Conservation (phyloP, 2,329 filamentous ascomycete genomes). For the Reticulascus tulasneorum region DNA sequence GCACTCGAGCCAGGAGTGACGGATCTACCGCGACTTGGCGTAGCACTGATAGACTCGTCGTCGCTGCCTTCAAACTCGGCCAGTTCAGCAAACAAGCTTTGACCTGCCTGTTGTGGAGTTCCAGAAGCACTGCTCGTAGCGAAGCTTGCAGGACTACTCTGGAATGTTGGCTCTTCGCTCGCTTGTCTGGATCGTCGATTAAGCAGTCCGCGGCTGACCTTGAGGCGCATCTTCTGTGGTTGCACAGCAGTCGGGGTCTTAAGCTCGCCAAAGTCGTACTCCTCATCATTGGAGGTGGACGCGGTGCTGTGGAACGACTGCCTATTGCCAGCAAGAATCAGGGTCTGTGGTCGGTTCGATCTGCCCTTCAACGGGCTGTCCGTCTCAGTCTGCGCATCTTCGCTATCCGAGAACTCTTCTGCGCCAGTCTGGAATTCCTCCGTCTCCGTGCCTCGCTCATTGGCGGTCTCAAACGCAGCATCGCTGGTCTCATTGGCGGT, state of each 20-base stretch:
- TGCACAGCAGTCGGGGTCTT: constrained; percentile 61
- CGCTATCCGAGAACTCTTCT: constrained; percentile 71
- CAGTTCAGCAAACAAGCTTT: constrained; percentile 89
- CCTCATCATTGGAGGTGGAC: constrained; percentile 75
- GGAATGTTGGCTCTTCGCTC: constrained; percentile 55
- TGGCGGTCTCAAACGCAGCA: constrained; percentile 62
- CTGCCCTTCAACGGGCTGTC: constrained; percentile 54
- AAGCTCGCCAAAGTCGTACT: constrained; percentile 49
- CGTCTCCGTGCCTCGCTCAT: constrained; percentile 81
- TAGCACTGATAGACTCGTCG: constrained; percentile 60
- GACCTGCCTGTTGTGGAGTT: constrained; percentile 50
- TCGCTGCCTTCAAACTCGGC: constrained; percentile 75
- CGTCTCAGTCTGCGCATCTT: constrained; percentile 77
- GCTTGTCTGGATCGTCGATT: constrained; percentile 56
- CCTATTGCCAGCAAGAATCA: constrained; percentile 46
- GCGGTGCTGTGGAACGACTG: constrained; percentile 81
- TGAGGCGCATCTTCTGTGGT: constrained; percentile 68
- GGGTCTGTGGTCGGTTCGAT: constrained; percentile 37
- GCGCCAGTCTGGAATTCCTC: constrained; percentile 94
- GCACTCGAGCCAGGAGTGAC: constrained; percentile 44
- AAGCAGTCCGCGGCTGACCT: constrained; percentile 60
- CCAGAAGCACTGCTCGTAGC: constrained; percentile 43
- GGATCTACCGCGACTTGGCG: constrained; percentile 50
- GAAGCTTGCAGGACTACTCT: constrained; percentile 57
- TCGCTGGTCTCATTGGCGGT: constrained; percentile 75